phyloP scores from a whole-genome alignment of 129 eudicot species.

The Ambrosia artemisiifolia region DNA sequence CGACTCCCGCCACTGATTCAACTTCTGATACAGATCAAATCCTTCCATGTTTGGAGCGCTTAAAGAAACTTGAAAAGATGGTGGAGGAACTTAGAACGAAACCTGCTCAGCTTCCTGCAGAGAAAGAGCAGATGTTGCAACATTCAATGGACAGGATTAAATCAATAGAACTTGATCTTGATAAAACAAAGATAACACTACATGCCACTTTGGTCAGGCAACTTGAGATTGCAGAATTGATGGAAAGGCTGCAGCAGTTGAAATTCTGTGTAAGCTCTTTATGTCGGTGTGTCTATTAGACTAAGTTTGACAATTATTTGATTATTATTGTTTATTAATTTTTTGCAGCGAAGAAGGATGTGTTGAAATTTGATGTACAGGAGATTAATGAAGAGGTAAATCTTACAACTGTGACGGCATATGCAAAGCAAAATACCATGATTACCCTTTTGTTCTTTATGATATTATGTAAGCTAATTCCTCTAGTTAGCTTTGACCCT shows the following conservation, averaged over 20 bases:
- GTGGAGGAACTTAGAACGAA: constrained; percentile 61
- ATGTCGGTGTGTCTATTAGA: not conserved
- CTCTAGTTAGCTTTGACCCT: not conserved
- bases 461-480: not conserved
- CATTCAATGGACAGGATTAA: constrained; percentile 78
- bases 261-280: constrained; percentile 53
- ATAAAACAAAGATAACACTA: constrained; percentile 70
- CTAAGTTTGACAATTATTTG: not conserved
- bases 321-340: not conserved
- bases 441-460: not conserved
- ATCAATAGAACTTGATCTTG: constrained; percentile 78
- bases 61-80: constrained; percentile 58
- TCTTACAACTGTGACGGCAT: not conserved
- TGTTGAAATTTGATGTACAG: constrained; percentile 14
- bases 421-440: not conserved
- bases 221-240: constrained; percentile 51
- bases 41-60: constrained; percentile 69
- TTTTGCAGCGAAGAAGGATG: constrained; percentile 22
- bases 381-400: constrained; percentile 20
- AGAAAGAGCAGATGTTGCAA: constrained; percentile 71
- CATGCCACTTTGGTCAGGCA: constrained; percentile 72
- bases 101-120: constrained; percentile 66
- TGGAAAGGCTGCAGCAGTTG: constrained; percentile 54
- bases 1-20: constrained; percentile 21
- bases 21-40: constrained; percentile 30